Percentiles rank a stretch among this genome's conserved stretches.
phyloP scores from a whole-genome alignment of 2,329 filamentous ascomycete species.

The Xylariaceae sp. region DNA sequence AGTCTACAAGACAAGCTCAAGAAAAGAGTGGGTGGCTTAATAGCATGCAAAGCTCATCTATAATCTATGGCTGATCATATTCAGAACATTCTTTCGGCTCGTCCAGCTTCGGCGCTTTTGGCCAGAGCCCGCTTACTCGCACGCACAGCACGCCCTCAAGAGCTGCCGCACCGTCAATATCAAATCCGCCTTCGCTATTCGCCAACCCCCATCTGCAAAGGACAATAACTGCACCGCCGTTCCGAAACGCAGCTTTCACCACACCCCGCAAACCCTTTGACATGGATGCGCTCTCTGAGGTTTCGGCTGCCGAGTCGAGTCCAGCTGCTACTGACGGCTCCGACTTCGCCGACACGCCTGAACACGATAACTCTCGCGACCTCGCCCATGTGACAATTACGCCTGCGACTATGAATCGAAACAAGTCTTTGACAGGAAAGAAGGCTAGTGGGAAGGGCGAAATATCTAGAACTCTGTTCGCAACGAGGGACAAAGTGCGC shows the following conservation, averaged over 20 bases:
- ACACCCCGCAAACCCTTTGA: slow-evolving; percentile 58
- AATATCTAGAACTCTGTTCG: slow-evolving; percentile 42
- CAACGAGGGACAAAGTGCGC: slow-evolving; percentile 41
- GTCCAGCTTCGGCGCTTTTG: slow-evolving; percentile 33
- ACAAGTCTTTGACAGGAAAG: slow-evolving; percentile 32
- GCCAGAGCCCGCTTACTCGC: slow-evolving; percentile 22
- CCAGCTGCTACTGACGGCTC: slow-evolving; percentile 56
- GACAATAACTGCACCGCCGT: slow-evolving; percentile 44
- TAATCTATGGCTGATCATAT: slow-evolving; percentile 19
- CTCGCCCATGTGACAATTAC: slow-evolving; percentile 41
- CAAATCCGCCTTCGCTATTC: slow-evolving; percentile 40
- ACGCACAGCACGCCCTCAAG: slow-evolving; percentile 35
- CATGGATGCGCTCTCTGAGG: slow-evolving; percentile 48
- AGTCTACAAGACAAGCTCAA: slow-evolving; percentile 39
- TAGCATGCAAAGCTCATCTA: too few species aligned
- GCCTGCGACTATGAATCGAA: slow-evolving; percentile 44
- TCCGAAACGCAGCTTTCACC: slow-evolving; percentile 61
- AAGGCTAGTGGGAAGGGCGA: slow-evolving; percentile 60
- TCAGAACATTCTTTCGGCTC: slow-evolving; percentile 31
- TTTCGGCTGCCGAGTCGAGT: slow-evolving; percentile 56
- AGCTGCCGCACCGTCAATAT: slow-evolving; percentile 20
- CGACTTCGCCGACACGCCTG: slow-evolving; percentile 49
- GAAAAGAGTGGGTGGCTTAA: too few species aligned
- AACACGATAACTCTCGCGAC: slow-evolving; percentile 42
- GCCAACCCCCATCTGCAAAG: slow-evolving; percentile 36